Evolutionary conservation across 116 monocot species (phyloP).

Genomic region (Iris pallida): DNA sequence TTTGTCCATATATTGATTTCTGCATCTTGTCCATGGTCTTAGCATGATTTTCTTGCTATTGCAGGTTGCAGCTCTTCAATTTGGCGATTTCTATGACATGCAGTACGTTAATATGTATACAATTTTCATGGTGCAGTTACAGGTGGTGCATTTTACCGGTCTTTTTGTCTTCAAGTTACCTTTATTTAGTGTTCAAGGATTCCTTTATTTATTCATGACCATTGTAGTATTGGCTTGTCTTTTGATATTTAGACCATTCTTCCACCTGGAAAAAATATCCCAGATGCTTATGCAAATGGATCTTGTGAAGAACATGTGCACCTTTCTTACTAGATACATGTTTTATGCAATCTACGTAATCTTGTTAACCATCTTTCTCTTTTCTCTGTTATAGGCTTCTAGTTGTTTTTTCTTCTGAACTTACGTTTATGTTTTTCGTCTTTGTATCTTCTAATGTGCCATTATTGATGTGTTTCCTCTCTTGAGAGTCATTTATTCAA

Average conservation of each 20-base stretch:
- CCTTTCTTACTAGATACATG: no score
- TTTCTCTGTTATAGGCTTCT: no score
- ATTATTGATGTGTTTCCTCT: constrained; percentile 3
- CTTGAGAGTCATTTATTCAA: constrained; percentile 69
- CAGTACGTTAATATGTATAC: constrained; percentile 85
- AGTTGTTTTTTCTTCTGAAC: no score
- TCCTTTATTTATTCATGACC: no score
- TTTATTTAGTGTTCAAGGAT: no score
- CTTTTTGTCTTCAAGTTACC: no score
- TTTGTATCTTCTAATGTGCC: no score
- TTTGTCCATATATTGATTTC: no score
- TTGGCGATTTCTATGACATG: constrained; percentile 79
- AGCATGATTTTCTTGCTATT: background rate
- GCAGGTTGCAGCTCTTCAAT: constrained; percentile 83
- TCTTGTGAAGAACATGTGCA: constrained; percentile 79
- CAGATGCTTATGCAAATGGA: constrained; percentile 87
- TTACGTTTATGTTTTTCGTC: background rate
- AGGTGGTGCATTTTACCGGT: no score
- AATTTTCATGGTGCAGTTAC: constrained; percentile 79
- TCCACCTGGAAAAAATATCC: constrained; percentile 74
- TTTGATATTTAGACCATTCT: constrained; percentile 60
- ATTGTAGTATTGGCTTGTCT: background rate
- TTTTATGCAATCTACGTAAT: no score
- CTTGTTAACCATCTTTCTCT: background rate
- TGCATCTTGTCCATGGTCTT: background rate